Conservation (phyloP, 1,284 basidiomycete species). For the Heterobasidion parviporum region DNA sequence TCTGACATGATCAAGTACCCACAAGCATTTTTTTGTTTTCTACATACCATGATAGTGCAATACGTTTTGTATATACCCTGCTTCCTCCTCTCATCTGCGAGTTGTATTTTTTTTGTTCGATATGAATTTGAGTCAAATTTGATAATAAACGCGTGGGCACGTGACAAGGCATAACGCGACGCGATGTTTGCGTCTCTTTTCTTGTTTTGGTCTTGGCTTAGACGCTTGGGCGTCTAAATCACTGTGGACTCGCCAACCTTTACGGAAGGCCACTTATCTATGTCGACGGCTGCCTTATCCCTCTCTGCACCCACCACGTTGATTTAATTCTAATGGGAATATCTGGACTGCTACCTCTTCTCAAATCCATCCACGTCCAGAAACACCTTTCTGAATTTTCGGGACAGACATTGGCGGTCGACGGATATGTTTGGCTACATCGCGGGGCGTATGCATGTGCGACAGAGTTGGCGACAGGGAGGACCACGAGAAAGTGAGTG, state of each 20-base stretch:
- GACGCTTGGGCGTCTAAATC: too few relatives aligned
- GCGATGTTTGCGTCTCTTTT: too few relatives aligned
- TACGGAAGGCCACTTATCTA: background rate
- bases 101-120: background rate
- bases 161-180: too few relatives aligned
- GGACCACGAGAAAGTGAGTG: slow-evolving; percentile 73
- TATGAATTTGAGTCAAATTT: too few relatives aligned
- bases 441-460: slow-evolving; percentile 90
- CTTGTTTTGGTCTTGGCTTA: too few relatives aligned
- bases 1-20: background rate
- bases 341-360: slow-evolving; percentile 83
- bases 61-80: background rate
- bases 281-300: background rate
- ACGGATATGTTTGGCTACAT: slow-evolving; percentile 98
- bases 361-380: slow-evolving; percentile 83
- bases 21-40: background rate
- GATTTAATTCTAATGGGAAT: slow-evolving; percentile 67
- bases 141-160: too few relatives aligned
- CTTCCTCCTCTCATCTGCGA: background rate
- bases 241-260: background rate
- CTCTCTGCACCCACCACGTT: background rate
- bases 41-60: background rate
- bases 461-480: slow-evolving; percentile 82
- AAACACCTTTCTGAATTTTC: slow-evolving; percentile 75
- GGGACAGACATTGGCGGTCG: slow-evolving; percentile 77